These are phyloP conservation scores for Globisporangium heterothallicum DNA, from an alignment of 352 stramenopile genomes.

Conservation along the genomic window DNA sequence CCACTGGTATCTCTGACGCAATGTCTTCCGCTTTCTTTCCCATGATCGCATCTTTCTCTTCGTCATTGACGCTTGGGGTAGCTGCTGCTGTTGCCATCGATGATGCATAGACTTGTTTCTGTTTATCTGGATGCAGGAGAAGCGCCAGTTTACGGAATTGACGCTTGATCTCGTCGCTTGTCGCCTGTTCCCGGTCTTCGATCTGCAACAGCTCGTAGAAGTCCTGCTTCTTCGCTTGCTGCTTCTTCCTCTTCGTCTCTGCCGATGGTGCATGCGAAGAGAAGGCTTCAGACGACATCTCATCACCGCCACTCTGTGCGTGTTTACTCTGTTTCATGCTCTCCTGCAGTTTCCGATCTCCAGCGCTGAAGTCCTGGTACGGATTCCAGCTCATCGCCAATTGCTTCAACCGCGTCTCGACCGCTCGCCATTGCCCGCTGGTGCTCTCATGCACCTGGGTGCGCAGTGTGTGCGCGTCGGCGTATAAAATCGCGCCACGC, in stretches of 20 bases:
- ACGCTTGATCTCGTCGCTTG: conserved; percentile 42
- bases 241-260: conserved; percentile 9
- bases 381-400: conserved; percentile 67
- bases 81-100: neutral
- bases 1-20: conserved; percentile 5
- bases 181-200: conserved; percentile 17
- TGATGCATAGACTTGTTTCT: conserved; percentile 13
- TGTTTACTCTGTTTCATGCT: conserved; percentile 2
- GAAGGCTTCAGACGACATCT: neutral
- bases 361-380: conserved; percentile 49
- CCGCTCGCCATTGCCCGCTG: conserved; percentile 50
- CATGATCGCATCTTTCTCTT: neutral
- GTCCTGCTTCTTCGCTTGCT: conserved; percentile 36
- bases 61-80: neutral
- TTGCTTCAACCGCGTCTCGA: conserved; percentile 52
- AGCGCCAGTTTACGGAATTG: conserved; percentile 69
- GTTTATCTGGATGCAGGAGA: conserved; percentile 68
- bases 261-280: neutral
- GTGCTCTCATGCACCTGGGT: conserved; percentile 57
- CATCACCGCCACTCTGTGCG: neutral
- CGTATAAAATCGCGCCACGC: conserved; percentile 46
- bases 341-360: conserved; percentile 13
- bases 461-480: conserved; percentile 60
- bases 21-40: conserved; percentile 4
- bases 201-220: conserved; percentile 65